Evolutionary conservation across 768 basidiomycete species (phyloP).

Genomic region (Psilocybe sp.): DNA sequence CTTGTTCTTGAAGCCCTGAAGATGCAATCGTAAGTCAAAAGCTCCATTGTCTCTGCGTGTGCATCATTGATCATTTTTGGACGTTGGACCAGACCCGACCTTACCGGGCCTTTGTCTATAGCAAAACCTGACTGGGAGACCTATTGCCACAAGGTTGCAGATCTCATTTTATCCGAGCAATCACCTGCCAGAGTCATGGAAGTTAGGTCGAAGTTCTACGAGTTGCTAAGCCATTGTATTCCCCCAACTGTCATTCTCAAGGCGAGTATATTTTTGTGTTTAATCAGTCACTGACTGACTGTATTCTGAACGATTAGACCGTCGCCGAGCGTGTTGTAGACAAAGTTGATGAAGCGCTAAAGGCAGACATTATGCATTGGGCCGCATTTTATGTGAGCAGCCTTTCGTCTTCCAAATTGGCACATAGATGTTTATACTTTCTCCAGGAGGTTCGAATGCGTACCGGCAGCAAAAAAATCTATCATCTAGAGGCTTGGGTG

Average conservation of each 20-base stretch:
- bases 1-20: conserved; percentile 93
- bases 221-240: conserved; percentile 94
- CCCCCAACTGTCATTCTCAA: conserved; percentile 90
- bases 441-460: conserved; percentile 91
- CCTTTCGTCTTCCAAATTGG: background rate
- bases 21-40: conserved; percentile 81
- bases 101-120: conserved; percentile 74
- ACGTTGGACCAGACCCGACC: conserved; percentile 60
- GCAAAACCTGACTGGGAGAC: conserved; percentile 99
- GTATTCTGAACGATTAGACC: conserved; percentile 50
- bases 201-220: conserved; percentile 91
- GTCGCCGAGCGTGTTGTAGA: conserved; percentile 86
- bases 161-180: conserved; percentile 87
- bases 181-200: conserved; percentile 87
- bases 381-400: conserved; percentile 87
- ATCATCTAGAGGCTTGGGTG: conserved; percentile 96
- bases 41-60: background rate
- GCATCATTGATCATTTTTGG: background rate
- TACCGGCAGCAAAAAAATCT: conserved; percentile 85
- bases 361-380: conserved; percentile 96
- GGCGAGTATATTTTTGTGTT: conserved; percentile 39
- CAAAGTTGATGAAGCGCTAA: conserved; percentile 84
- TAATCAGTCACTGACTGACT: background rate
- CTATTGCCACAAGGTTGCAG: conserved; percentile 90
- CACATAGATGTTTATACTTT: conserved; percentile 2